Evolutionary conservation across 2,329 filamentous ascomycete genomes (phyloP).

Genomic region (Aureobasidium sp.): DNA sequence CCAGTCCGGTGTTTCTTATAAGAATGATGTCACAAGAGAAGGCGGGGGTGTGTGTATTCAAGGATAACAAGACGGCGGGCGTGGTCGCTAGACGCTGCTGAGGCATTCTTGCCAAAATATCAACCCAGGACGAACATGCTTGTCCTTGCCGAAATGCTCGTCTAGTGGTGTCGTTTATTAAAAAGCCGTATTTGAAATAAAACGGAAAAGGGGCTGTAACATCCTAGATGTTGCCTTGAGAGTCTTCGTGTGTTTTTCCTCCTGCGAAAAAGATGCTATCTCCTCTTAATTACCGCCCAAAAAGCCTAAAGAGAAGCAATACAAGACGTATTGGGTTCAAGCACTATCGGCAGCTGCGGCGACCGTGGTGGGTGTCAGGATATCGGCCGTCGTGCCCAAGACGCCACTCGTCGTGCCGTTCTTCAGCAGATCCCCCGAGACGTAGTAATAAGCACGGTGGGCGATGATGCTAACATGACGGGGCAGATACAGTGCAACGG

Average conservation of each 20-base stretch:
- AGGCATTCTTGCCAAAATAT: background rate
- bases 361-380: background rate
- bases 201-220: background rate
- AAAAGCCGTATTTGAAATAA: background rate
- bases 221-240: background rate
- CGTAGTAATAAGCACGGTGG: conserved; percentile 89
- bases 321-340: background rate
- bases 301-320: background rate
- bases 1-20: background rate
- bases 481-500: conserved; percentile 84
- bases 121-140: background rate
- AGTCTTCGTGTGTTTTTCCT: background rate
- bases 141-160: background rate
- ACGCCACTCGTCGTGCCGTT: background rate
- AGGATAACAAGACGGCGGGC: background rate
- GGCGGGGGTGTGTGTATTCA: background rate
- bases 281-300: too few species aligned
- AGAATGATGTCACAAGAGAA: background rate
- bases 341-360: background rate
- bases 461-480: conserved; percentile 79
- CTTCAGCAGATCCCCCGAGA: conserved; percentile 59
- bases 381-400: background rate
- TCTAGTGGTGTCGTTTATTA: background rate
- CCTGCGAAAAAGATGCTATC: background rate
- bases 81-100: background rate